phyloP scores from a whole-genome alignment of 371 early-diverging fungal species.

The Circinella umbellata region DNA sequence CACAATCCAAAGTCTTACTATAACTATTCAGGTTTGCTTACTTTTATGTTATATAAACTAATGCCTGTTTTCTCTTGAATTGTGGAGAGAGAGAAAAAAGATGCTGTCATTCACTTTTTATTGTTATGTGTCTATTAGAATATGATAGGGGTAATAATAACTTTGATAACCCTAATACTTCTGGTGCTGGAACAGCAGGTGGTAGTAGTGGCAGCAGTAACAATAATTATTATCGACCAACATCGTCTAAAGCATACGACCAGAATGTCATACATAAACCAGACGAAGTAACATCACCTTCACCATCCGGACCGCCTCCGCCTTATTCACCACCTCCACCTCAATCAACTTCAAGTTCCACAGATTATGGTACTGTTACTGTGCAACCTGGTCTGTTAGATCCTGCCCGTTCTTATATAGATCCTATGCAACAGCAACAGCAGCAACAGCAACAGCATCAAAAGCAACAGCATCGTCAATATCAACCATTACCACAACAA shows the following conservation, averaged over 20 bases:
- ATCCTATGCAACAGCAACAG: neutral
- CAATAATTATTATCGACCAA: neutral
- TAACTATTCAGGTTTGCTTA: constrained; percentile 21
- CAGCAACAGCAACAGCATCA: constrained; percentile 2
- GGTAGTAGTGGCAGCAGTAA: neutral
- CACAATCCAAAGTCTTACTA: constrained; percentile 27
- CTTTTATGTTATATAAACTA: neutral
- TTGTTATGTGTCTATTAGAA: neutral
- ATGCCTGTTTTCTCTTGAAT: neutral
- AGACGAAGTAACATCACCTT: constrained; percentile 8
- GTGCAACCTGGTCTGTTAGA: neutral
- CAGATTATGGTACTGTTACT: constrained; percentile 1
- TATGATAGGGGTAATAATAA: neutral
- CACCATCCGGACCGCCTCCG: constrained; percentile 19
- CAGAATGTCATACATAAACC: constrained; percentile 5
- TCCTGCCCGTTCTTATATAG: neutral
- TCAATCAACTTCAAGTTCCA: constrained; percentile 2
- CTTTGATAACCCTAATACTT: too few species aligned
- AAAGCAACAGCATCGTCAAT: neutral
- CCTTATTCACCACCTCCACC: constrained; percentile 21
- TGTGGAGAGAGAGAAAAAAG: neutral
- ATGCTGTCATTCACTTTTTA: neutral
- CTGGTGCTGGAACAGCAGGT: neutral
- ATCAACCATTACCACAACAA: neutral
- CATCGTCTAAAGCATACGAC: neutral